Conservation (phyloP, 2,329 filamentous ascomycete genomes). For the Aspergillus sp. region DNA sequence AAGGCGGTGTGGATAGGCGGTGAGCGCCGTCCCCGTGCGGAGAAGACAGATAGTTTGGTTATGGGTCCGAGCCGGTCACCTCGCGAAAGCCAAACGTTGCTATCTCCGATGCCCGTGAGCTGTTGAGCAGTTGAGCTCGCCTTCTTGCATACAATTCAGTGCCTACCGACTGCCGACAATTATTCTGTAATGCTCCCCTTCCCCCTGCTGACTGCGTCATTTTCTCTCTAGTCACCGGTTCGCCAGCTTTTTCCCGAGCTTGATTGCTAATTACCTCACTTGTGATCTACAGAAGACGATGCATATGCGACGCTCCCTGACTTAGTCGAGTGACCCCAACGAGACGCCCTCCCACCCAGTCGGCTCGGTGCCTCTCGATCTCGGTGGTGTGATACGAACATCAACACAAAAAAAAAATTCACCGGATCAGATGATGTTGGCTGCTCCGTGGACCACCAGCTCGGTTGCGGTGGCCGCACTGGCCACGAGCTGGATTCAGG, state of each 20-base stretch:
- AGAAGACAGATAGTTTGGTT: neutral
- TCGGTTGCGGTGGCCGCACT: slow-evolving; percentile 12
- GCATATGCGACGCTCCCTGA: neutral
- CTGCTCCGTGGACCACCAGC: slow-evolving; percentile 12
- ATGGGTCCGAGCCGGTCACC: neutral
- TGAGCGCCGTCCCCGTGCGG: slow-evolving; percentile 2
- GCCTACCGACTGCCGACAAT: neutral
- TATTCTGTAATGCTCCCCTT: neutral
- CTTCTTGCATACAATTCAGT: neutral
- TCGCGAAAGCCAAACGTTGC: too few relatives aligned
- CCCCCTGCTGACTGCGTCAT: neutral
- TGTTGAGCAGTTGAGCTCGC: neutral
- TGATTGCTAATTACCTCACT: neutral
- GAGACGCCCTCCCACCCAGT: neutral
- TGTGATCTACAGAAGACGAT: neutral
- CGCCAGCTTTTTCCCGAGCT: neutral
- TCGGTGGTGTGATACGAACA: neutral
- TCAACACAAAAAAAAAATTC: neutral
- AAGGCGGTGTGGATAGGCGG: slow-evolving; percentile 1
- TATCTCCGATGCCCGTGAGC: neutral
- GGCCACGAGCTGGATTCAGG: slow-evolving; percentile 11
- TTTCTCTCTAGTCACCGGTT: neutral
- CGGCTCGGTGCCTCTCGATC: neutral
- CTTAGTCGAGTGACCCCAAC: neutral
- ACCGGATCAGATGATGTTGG: slow-evolving; percentile 6